A percentile compares a stretch with the other conserved stretches of the same genome.
phyloP scores from a whole-genome alignment of 2,329 filamentous ascomycete species.

The Clarireedia monteithiana region DNA sequence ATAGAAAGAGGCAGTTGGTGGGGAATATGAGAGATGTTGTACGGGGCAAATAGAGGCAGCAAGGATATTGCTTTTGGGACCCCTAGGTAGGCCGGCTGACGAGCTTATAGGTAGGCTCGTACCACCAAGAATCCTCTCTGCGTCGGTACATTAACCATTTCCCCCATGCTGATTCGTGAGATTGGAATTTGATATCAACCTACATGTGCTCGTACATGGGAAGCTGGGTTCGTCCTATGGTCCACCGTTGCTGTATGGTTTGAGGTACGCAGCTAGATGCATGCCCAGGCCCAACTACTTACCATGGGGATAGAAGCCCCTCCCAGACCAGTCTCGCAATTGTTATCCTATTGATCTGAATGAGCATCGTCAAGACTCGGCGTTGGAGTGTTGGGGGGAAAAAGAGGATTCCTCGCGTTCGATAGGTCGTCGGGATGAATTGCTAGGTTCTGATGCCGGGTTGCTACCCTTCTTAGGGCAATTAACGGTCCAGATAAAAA shows the following conservation, averaged over 20 bases:
- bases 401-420: too few relatives aligned
- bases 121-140: background rate
- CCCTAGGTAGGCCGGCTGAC: background rate
- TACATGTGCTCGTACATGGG: background rate
- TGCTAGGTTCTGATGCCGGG: too few relatives aligned
- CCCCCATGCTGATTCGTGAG: background rate
- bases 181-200: background rate
- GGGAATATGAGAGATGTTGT: too few relatives aligned
- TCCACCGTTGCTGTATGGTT: background rate
- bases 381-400: too few relatives aligned
- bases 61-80: background rate
- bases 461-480: too few relatives aligned
- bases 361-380: too few relatives aligned
- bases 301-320: background rate
- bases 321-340: too few relatives aligned
- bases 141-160: background rate
- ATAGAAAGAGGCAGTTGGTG: too few relatives aligned
- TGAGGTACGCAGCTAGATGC: background rate
- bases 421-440: too few relatives aligned
- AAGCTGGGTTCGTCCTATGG: background rate
- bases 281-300: background rate
- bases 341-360: too few relatives aligned
- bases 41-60: background rate
- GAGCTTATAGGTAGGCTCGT: background rate
- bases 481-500: too few relatives aligned